A percentile compares a stretch with the other conserved stretches of the same genome.
phyloP scores from a whole-genome alignment of 2,329 filamentous ascomycete genomes.

The Fusarium multiceps region DNA sequence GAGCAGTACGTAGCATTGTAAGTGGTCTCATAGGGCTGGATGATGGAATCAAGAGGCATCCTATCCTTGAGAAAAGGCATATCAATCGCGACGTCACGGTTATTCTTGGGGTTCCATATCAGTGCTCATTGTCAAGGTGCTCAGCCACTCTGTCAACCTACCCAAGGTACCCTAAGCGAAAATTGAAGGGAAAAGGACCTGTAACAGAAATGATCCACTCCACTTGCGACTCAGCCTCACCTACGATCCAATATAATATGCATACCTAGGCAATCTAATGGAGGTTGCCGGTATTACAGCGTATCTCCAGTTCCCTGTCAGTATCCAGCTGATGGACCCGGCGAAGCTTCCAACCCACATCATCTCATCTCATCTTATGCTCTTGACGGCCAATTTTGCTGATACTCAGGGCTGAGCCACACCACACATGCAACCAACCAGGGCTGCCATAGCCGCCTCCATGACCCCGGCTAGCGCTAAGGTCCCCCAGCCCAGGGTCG shows the following conservation, averaged over 20 bases:
- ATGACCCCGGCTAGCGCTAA: conserved; percentile 15
- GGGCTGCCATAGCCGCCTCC: background rate
- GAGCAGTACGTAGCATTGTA: background rate
- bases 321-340: conserved; percentile 25
- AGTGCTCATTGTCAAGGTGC: background rate
- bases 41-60: conserved; percentile 20
- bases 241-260: conserved; percentile 2
- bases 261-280: background rate
- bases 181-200: conserved; percentile 4
- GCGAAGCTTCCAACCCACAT: conserved; percentile 17
- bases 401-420: conserved; percentile 12
- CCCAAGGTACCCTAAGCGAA: conserved; percentile 10
- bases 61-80: conserved; percentile 8
- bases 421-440: conserved; percentile 24
- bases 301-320: conserved; percentile 6
- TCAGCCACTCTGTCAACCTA: conserved; percentile 20
- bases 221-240: conserved; percentile 22
- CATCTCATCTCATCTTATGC: conserved; percentile 5
- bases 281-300: conserved; percentile 8
- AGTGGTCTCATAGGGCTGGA: conserved; percentile 24
- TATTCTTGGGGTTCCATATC: background rate
- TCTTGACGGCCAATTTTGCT: background rate
- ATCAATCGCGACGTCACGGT: background rate
- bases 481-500: background rate
- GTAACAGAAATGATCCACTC: conserved; percentile 13